These are phyloP conservation scores for Fragaria ananassa DNA, from an alignment of 306 rosid genomes.

Conservation along the genomic window DNA sequence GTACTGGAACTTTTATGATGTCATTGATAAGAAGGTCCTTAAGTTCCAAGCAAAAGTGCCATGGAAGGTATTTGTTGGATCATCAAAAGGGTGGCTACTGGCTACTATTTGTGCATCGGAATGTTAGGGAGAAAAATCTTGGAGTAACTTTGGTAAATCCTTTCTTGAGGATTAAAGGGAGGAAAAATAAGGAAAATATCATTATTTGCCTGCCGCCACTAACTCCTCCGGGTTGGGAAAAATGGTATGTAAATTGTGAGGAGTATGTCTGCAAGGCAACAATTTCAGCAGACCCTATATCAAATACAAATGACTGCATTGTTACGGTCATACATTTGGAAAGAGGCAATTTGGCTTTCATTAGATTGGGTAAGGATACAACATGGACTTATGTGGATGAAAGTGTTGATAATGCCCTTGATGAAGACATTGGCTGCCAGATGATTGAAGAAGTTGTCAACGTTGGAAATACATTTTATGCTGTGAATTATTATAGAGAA, in stretches of 20 bases:
- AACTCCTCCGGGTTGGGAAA: neutral
- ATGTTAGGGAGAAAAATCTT: neutral
- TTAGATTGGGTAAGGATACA: neutral
- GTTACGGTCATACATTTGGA: neutral
- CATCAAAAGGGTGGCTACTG: conserved; percentile 13
- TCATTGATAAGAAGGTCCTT: neutral
- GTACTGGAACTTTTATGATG: neutral
- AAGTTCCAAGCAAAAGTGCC: neutral
- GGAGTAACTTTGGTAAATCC: neutral
- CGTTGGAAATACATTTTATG: neutral
- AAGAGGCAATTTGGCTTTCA: neutral
- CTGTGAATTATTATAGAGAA: neutral
- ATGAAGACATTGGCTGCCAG: neutral
- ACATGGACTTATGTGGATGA: neutral
- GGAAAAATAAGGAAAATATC: neutral
- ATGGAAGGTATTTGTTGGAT: neutral
- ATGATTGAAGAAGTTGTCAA: neutral
- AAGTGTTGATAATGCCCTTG: neutral
- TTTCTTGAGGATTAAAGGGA: neutral
- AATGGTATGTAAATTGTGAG: neutral
- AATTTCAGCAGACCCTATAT: neutral
- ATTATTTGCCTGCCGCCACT: neutral
- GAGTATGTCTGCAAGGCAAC: neutral
- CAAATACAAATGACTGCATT: neutral
- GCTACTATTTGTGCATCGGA: neutral